These are phyloP conservation scores for Tulasnella sp. DNA, from an alignment of 768 basidiomycete species.

Conservation along the genomic window DNA sequence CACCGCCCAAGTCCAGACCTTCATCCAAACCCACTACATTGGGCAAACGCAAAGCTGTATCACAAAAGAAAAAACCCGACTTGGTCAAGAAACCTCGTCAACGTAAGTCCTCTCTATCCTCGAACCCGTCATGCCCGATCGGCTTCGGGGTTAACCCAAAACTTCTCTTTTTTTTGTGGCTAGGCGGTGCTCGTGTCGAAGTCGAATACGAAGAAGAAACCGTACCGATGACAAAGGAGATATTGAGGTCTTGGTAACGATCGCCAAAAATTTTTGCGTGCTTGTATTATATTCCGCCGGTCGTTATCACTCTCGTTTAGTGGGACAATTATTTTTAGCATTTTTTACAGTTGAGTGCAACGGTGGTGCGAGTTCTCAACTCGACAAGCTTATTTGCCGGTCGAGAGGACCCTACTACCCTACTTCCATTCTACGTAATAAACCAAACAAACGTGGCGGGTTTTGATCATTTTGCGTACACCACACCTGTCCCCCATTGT, in stretches of 20 bases:
- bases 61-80: constrained; percentile 33
- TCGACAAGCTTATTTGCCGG: too few species aligned
- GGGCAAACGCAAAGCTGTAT: constrained; percentile 55
- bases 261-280: too few species aligned
- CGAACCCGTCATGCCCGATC: neutral
- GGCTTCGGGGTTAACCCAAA: neutral
- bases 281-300: too few species aligned
- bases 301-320: too few species aligned
- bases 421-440: too few species aligned
- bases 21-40: constrained; percentile 32
- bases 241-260: constrained; percentile 21
- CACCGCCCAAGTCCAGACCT: constrained; percentile 26
- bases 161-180: neutral
- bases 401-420: too few species aligned
- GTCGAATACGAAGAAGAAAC: constrained; percentile 95
- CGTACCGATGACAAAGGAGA: constrained; percentile 34
- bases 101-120: constrained; percentile 33
- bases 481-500: too few species aligned
- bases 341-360: too few species aligned
- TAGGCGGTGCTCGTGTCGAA: constrained; percentile 72
- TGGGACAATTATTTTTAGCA: too few species aligned
- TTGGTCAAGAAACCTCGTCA: constrained; percentile 46
- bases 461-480: too few species aligned
- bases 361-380: too few species aligned
- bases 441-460: too few species aligned